These are phyloP conservation scores for Rosa chinensis DNA, from an alignment of 306 rosid species.

Conservation along the genomic window DNA sequence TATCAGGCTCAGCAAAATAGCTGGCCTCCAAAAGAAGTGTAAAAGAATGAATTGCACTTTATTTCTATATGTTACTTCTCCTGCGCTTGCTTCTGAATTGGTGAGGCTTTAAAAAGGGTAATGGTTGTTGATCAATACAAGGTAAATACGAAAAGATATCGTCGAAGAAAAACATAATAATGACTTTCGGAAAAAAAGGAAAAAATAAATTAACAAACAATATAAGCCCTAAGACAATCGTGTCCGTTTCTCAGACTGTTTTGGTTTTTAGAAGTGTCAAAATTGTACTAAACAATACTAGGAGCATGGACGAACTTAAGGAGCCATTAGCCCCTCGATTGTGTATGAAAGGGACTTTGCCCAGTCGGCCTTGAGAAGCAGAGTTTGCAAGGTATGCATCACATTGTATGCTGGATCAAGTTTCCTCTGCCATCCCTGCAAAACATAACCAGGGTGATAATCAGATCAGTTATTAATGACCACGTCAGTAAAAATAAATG, in stretches of 20 bases:
- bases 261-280: slow-evolving; percentile 44
- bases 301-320: slow-evolving; percentile 40
- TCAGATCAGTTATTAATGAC: not conserved
- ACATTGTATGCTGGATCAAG: slow-evolving; percentile 90
- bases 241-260: slow-evolving; percentile 23
- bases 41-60: slow-evolving; percentile 19
- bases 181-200: too few species aligned
- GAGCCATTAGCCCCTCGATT: slow-evolving; percentile 98
- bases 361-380: slow-evolving; percentile 94
- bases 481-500: not conserved
- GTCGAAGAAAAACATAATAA: slow-evolving; percentile 10
- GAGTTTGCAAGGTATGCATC: slow-evolving; percentile 91
- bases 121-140: not conserved
- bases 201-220: too few species aligned
- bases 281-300: too few species aligned
- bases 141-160: slow-evolving; percentile 27
- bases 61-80: not conserved
- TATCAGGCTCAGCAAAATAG: not conserved
- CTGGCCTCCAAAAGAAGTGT: not conserved
- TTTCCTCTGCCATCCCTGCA: slow-evolving; percentile 97
- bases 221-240: slow-evolving; percentile 8
- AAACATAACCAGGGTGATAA: slow-evolving; percentile 6
- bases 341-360: slow-evolving; percentile 90
- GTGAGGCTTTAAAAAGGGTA: slow-evolving; percentile 23
- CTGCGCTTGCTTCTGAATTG: slow-evolving; percentile 25